Percentiles rank a stretch among this genome's conserved stretches.
These are phyloP conservation scores for Colletotrichum musae DNA, from an alignment of 2,329 filamentous ascomycete species.

Conservation along the genomic window DNA sequence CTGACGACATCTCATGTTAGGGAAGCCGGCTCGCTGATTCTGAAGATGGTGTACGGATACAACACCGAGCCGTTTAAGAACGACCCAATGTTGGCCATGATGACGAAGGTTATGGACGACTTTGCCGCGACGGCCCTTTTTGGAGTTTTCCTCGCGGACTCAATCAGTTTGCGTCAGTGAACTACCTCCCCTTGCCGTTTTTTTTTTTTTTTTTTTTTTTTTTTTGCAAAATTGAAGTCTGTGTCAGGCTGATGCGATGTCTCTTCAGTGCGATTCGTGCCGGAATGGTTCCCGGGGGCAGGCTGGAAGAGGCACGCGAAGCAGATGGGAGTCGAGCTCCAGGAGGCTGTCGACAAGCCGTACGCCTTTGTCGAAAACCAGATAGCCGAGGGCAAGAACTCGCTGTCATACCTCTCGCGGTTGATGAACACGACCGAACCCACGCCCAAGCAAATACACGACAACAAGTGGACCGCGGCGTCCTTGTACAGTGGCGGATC, in stretches of 20 bases:
- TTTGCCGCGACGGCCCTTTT: not conserved
- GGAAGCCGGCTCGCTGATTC: constrained; percentile 14
- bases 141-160: constrained; percentile 34
- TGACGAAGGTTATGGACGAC: constrained; percentile 6
- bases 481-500: constrained; percentile 36
- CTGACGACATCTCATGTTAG: not conserved
- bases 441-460: not conserved
- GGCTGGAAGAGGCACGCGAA: constrained; percentile 37
- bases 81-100: not conserved
- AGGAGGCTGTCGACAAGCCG: constrained; percentile 17
- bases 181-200: not conserved
- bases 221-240: not conserved
- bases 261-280: constrained; percentile 45
- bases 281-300: constrained; percentile 40
- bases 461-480: constrained; percentile 35
- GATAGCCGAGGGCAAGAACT: constrained; percentile 3
- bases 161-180: constrained; percentile 21
- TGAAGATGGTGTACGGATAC: constrained; percentile 20
- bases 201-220: not conserved
- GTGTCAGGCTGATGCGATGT: not conserved
- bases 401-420: constrained; percentile 17
- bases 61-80: constrained; percentile 10
- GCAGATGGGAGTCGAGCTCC: constrained; percentile 18
- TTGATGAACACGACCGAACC: not conserved
- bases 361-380: constrained; percentile 45